Percentiles rank a stretch among this genome's conserved stretches.
These are phyloP conservation scores for Xylaria grammica DNA, from an alignment of 495 filamentous ascomycete genomes.

Conservation along the genomic window DNA sequence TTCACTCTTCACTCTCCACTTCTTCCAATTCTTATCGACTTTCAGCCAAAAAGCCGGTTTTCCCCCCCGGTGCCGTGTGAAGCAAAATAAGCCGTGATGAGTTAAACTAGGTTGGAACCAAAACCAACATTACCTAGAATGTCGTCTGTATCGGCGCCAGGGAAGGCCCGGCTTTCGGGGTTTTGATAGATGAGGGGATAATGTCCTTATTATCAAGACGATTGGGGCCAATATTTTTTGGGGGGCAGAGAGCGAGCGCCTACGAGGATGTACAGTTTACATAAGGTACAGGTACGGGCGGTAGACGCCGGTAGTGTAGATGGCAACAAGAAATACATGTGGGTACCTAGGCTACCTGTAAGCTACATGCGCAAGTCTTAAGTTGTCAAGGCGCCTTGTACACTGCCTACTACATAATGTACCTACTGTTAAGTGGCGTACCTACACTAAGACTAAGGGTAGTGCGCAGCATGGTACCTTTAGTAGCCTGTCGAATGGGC, in stretches of 20 bases:
- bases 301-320: constrained; percentile 4
- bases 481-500: background rate
- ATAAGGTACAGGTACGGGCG: background rate
- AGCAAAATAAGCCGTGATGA: background rate
- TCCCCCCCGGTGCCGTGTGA: background rate
- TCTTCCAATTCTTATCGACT: background rate
- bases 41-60: constrained; percentile 7
- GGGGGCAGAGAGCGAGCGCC: background rate
- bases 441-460: too few species aligned
- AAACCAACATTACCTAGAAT: background rate
- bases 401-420: background rate
- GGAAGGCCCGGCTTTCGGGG: constrained; percentile 25
- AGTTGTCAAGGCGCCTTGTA: too few species aligned
- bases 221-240: background rate
- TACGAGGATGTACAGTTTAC: background rate
- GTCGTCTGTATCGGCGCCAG: constrained; percentile 21
- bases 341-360: background rate
- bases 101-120: background rate
- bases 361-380: too few species aligned
- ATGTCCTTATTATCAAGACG: constrained; percentile 21
- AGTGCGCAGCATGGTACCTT: constrained; percentile 8
- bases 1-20: background rate
- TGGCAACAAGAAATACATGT: too few species aligned
- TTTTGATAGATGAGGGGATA: constrained; percentile 24
- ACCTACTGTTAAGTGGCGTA: too few species aligned